Percentiles rank a stretch among this genome's conserved stretches.
phyloP scores from a whole-genome alignment of 2,329 filamentous ascomycete species.

The Neofusicoccum umdonicola region DNA sequence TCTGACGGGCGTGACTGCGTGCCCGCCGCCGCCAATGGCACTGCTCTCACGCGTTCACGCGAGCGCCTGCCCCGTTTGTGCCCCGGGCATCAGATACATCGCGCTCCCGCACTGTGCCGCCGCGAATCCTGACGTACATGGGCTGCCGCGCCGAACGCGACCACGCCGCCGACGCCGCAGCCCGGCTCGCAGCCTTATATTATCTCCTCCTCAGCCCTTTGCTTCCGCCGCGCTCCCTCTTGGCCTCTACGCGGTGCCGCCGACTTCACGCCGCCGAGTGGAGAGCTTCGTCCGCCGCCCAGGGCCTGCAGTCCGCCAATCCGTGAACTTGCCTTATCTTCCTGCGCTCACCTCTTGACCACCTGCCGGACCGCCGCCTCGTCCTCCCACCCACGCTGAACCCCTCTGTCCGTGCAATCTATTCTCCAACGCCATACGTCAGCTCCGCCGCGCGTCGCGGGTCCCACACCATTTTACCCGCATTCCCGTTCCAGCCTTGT shows the following conservation, averaged over 20 bases:
- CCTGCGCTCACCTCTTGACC: background rate
- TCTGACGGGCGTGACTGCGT: too few relatives aligned
- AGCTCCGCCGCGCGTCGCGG: conserved; percentile 9
- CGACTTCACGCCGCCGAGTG: background rate
- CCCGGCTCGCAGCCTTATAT: background rate
- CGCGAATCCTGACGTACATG: background rate
- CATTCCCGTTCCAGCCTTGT: background rate
- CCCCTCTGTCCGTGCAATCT: background rate
- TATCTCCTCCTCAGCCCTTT: background rate
- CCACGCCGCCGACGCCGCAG: background rate
- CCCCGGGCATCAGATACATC: background rate
- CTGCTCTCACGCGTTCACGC: background rate
- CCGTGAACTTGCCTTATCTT: background rate
- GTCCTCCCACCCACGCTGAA: background rate
- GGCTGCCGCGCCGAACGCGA: background rate
- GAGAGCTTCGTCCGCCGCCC: background rate
- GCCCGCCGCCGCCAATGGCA: too few relatives aligned
- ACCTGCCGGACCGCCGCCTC: background rate
- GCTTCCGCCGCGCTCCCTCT: background rate
- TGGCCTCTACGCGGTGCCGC: background rate
- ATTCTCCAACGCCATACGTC: background rate
- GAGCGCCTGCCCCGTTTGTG: conserved; percentile 1
- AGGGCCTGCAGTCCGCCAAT: background rate
- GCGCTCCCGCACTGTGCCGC: background rate
- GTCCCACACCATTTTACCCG: background rate